Base-by-base conservation (phyloP, 2,329 filamentous ascomycete genomes). In the Onygenales sp. region DNA sequence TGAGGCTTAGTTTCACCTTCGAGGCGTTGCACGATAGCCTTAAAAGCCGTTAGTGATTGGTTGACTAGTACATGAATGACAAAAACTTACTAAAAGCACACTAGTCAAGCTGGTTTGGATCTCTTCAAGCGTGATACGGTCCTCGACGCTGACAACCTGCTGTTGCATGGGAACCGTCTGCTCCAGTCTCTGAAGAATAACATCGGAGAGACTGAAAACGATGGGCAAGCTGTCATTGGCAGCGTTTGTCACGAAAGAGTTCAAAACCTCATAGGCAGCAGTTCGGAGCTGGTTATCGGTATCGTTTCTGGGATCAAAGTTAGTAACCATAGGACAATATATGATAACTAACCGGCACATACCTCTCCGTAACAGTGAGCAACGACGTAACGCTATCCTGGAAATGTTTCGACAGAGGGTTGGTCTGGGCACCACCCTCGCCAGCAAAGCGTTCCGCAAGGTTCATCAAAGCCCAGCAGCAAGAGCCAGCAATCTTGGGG, bases 401-500 rank as follows among this genome's bases (percentile, higher is more conserved):
- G 76, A 98, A 98, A 74, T 96, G 89, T 58, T 85, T 83, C 2
- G 91, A 95, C 49, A 98, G 78, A 43, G 89, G 81, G 74, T 97
- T 98, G 48, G 78, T 78, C 63, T 85, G 77, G 56, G 85, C 86
- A 49, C 88, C 89, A 53, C 85, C 80, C 53, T 96, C 91, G 54
- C 90, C 89, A 33, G 90, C 88, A 68, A 97, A 98, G 57, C 91
- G 86, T 68, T 98, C 93, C 9, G 93, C 92, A 67, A 98, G 76
- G 74, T 97, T 98, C 89, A 98, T 97, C 61, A 98, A 76, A 35
- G 93, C 91, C 93, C 94, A 96, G 76, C 93, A 98, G 83, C 93
- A 97, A 33, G 93, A 98, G 53, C 89, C 85, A 35, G 92, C 93
- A 85, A 98, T 98, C 81, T 95, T 96, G 56, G 90, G 86, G 69